Evolutionary conservation across 306 rosid genomes (phyloP), one percentile per base, ranked within the genome.

Genomic region (Morella rubra): DNA sequence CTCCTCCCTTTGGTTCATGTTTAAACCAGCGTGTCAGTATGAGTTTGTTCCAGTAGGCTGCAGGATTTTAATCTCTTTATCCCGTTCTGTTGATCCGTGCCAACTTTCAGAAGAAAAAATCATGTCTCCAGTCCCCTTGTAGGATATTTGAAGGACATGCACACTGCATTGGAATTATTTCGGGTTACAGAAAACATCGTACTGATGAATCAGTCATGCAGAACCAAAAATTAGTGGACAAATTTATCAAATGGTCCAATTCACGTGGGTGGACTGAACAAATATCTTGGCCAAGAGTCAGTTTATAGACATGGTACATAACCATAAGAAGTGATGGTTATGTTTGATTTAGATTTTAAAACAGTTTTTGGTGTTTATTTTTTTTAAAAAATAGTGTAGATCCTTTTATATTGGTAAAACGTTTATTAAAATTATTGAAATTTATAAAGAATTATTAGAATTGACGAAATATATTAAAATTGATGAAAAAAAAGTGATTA

Each of bases 111-210:
- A 89, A 27, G 80, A 80, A 85, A 93, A 88, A 1, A 27, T 73
- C 72, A 76, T 60, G 83, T 91, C 76, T 46, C 88, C 20, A 74
- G 84, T 80, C 86, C 90, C 83, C 85, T 84, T 81, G 93, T 90
- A 83, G 96, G 91, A 40, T 83, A 85, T 86, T 76, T 86, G 85
- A 91, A 91, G 77, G 93, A 90, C 80, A 81, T 83, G 54, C 79
- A 77, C 71, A 83, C 92, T 67, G 77, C 86, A 45, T 65, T 91
- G 45, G 96, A 93, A 81, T 79, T 91, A 40, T 90, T 81, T 51
- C 88, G 59, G 82, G 97, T 93, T 79, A 88, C 98, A 65, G 88
- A 91, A 85, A 72, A 85, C 66, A 73, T 74, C 75, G 69, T 85
- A 50, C 79, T 4, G 81, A 80, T 74, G 98, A 93, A 74, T 73